Base-by-base conservation (phyloP, 352 stramenopile genomes). In the Phytophthora hibernalis region DNA sequence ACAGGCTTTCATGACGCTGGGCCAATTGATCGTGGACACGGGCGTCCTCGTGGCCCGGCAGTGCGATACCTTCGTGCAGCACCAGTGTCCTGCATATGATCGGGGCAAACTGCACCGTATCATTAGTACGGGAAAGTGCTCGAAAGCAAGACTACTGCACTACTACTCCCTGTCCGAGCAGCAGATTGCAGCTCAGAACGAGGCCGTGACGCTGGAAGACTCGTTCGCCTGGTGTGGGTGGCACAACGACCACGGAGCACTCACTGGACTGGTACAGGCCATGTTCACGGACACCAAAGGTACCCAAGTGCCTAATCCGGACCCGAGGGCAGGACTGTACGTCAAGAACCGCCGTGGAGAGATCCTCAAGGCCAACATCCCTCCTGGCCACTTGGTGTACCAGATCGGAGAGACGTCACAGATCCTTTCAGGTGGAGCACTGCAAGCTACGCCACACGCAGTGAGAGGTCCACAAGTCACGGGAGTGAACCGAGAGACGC, bases 221-320 rank as follows among this genome's bases (percentile, higher is more conserved):
- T 82, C 90, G 21, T 98, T 98, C 70, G 97, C 92, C 20, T 99
- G 97, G 97, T 99, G 97, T 76, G 96, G 97, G 55, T 99, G 96
- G 96, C 97, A 99, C 79, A 98, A 98, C 54, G 97, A 98, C 79
- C 92, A 98, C 74, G 96, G 97, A 49, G 97, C 90, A 22, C 75
- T 99, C 24, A 99, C 97, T 30, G 96, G 94, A 8, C 82, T 98
- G 5, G 80, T 98, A 21, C 93, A 97, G 52, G 93, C 92, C 45
- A 91, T 98, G 70, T 97, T 96, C 74, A 89, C 91, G 15, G 83
- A 98, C 70, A 74, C 54, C 47, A 64, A 83, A 13, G 92, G 89
- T 35, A 76, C 89, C 18, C 63, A 74, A 44, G 75, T 87, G 33
- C 37, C 80, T 7, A 96, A 87, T 68, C 83, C 95, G 9, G 91